Conservation (phyloP, 345 rosid genomes). For the Bruguiera gymnorhiza region DNA sequence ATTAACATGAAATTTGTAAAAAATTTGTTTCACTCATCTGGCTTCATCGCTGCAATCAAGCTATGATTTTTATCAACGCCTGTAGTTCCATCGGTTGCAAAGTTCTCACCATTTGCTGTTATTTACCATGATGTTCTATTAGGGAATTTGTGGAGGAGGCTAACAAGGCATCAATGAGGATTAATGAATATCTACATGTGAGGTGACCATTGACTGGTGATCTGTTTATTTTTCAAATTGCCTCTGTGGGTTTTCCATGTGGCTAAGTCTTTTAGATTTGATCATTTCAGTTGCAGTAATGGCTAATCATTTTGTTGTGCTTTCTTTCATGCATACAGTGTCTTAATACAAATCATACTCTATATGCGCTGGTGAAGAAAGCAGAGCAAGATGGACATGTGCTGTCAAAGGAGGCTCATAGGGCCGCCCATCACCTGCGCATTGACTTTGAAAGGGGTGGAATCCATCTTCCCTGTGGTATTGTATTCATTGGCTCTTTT, state of each 20-base stretch:
- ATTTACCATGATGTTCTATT: constrained; percentile 2
- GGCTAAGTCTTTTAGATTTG: constrained; percentile 10
- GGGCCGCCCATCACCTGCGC: constrained; percentile 70
- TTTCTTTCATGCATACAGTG: constrained; percentile 41
- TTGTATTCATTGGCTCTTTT: neutral
- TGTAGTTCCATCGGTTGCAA: neutral
- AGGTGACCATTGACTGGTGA: constrained; percentile 89
- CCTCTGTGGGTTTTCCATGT: constrained; percentile 1
- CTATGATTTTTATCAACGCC: neutral
- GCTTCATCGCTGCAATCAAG: neutral
- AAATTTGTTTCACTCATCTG: too few relatives aligned
- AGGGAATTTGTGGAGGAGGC: constrained; percentile 95
- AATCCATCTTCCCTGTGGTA: constrained; percentile 74
- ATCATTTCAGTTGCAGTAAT: neutral
- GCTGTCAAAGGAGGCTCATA: constrained; percentile 72
- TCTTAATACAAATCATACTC: constrained; percentile 74
- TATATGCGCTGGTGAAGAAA: constrained; percentile 78
- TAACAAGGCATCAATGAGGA: constrained; percentile 72
- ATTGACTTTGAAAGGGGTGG: constrained; percentile 93
- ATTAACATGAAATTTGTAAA: too few relatives aligned
- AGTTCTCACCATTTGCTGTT: constrained; percentile 2
- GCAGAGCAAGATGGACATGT: constrained; percentile 67
- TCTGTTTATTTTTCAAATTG: constrained; percentile 21
- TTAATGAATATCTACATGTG: constrained; percentile 98
- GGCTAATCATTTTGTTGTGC: neutral